Evolutionary conservation across 2,329 filamentous ascomycete genomes (phyloP).

Genomic region (Neopestalotiopsis clavispora): DNA sequence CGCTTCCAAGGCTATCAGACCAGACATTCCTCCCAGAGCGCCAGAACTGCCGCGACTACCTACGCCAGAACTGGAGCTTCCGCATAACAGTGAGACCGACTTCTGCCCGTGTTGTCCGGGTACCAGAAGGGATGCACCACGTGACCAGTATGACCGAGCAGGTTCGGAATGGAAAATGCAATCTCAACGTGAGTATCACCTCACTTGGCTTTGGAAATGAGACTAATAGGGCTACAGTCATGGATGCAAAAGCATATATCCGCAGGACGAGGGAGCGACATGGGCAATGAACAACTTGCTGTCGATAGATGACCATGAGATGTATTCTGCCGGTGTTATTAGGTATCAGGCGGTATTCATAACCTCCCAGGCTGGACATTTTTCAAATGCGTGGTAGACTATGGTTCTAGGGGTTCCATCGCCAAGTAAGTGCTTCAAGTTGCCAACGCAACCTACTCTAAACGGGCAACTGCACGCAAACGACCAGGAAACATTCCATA

Average conservation of each 20-base stretch:
- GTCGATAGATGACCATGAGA: not conserved
- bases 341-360: too few species aligned
- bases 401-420: too few species aligned
- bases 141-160: not conserved
- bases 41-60: slow-evolving; percentile 1
- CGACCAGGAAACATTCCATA: too few species aligned
- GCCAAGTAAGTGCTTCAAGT: too few species aligned
- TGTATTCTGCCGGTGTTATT: too few species aligned
- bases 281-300: not conserved
- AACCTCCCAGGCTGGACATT: too few species aligned
- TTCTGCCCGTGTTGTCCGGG: slow-evolving; percentile 4
- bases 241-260: not conserved
- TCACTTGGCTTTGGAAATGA: not conserved
- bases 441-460: too few species aligned
- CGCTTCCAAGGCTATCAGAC: too few species aligned
- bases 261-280: not conserved
- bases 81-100: too few species aligned
- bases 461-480: too few species aligned
- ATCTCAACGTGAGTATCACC: not conserved
- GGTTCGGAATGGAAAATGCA: not conserved
- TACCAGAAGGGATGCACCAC: not conserved
- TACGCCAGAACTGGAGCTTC: not conserved
- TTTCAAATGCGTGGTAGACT: too few species aligned
- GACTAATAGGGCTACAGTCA: not conserved
- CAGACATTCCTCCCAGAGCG: not conserved